These are phyloP conservation scores for Paramecium sexaurelia DNA, from an alignment of 73 alveolate species.

Conservation along the genomic window DNA sequence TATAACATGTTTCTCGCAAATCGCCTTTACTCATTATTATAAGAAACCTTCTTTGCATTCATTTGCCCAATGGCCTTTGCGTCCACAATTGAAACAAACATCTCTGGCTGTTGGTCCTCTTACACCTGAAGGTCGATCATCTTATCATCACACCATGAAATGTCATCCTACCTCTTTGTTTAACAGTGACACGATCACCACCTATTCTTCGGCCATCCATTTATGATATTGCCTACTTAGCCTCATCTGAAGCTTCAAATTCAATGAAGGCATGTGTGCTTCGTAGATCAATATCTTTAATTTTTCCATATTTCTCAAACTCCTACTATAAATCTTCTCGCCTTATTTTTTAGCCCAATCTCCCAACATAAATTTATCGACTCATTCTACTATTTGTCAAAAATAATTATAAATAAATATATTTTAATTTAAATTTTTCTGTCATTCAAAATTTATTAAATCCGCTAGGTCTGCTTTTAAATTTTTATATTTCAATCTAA, in stretches of 20 bases:
- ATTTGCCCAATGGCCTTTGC: conserved; percentile 85
- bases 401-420: background rate
- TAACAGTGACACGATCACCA: conserved; percentile 73
- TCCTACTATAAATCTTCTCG: conserved; percentile 77
- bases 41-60: conserved; percentile 61
- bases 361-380: conserved; percentile 77
- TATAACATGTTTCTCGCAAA: conserved; percentile 72
- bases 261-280: conserved; percentile 81
- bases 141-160: background rate
- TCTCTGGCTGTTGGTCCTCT: conserved; percentile 81
- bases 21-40: background rate
- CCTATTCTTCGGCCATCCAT: conserved; percentile 73
- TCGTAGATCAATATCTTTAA: conserved; percentile 73
- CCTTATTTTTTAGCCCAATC: conserved; percentile 71
- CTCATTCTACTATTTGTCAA: conserved; percentile 49
- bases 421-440: background rate
- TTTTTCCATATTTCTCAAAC: conserved; percentile 75
- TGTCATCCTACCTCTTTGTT: conserved; percentile 59
- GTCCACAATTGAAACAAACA: conserved; percentile 83
- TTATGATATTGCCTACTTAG: conserved; percentile 77
- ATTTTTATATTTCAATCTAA: background rate
- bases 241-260: conserved; percentile 74
- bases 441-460: conserved; percentile 2
- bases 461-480: background rate
- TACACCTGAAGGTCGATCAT: conserved; percentile 60